Base-by-base conservation (phyloP, 78 protist species). In the Chrysochromulina parva region DNA sequence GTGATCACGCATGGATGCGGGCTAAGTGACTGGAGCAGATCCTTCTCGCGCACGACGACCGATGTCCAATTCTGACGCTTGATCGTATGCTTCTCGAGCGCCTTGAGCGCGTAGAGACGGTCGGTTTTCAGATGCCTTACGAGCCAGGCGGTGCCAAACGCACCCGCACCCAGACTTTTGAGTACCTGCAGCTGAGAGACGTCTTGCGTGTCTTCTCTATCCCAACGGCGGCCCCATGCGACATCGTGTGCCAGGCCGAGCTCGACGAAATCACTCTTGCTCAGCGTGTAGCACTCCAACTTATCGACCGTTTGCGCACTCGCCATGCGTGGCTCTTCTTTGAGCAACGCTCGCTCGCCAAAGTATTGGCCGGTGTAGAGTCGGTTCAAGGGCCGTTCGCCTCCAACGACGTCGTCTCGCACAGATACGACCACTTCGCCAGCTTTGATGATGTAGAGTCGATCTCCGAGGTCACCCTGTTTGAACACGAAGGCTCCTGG, bases 1-100 rank as follows among this genome's bases (percentile, higher is more conserved):
- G 91, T 93, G 54, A 96, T 96, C 55, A 95, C 96, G 60, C 95
- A 95, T 22, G 98, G 98, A 65, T 93, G 96, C 38, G 69, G 3
- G 67, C 95, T 22, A 1, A 80, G 66, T 9, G n/a, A 3, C 14
- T 91, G 54, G 28, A 97, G 88, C 47, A 96, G 76, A 6, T 58
- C 67, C 85, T 96, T 96, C 92, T 96, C 98, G 14, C 73, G 26
- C 62, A 82, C 0, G 78, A 94, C 60, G 60, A 93, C 94, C 67
- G 80, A 73, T 55, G 84, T 54, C 59, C 92, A 93, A 19, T 90
- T 66, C 74, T 54, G 22, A 11, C 94, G 76, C 14, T 93, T 88
- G 4, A 96, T 93, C 65, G 92, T 91, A 2, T 81, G 57, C 93
- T 97, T 97, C 26, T 90, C 85, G 47, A 76, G 54, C 28, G 38